Conservation (phyloP, 768 basidiomycete genomes). For the Obba rivulosa region DNA sequence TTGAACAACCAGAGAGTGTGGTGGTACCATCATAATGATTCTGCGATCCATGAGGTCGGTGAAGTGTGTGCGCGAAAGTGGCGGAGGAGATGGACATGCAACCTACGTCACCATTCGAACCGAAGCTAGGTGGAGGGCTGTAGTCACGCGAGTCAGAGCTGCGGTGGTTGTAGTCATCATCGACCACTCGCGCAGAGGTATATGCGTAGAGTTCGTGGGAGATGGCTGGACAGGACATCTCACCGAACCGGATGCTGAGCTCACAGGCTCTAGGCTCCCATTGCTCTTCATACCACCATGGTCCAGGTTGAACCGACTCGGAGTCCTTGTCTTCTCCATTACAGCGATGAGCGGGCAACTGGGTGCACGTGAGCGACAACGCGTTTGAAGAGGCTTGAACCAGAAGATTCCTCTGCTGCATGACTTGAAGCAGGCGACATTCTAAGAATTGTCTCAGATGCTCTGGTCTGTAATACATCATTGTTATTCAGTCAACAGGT, state of each 20-base stretch:
- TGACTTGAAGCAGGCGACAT: no score
- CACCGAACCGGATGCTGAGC: constrained; percentile 61
- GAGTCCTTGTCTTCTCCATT: constrained; percentile 46
- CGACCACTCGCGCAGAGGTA: constrained; percentile 62
- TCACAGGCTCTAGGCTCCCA: constrained; percentile 55
- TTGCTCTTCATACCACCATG: constrained; percentile 30
- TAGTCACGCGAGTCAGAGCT: constrained; percentile 16
- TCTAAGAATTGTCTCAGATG: no score
- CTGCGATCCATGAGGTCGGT: no score
- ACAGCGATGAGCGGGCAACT: no score
- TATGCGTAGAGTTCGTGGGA: constrained; percentile 55
- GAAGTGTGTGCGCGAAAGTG: constrained; percentile 10
- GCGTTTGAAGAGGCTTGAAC: no score
- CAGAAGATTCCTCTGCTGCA: no score
- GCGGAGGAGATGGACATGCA: constrained; percentile 7
- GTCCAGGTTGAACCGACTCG: constrained; percentile 20
- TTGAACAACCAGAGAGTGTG: no score
- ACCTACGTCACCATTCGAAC: constrained; percentile 1
- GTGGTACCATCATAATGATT: no score
- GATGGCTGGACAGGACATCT: constrained; percentile 66
- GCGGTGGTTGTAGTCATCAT: constrained; percentile 81
- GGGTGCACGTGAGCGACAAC: no score
- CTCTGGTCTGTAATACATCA: no score
- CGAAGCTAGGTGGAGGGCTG: neutral
- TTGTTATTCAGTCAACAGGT: no score